Evolutionary conservation across 1,284 basidiomycete genomes (phyloP).

Genomic region (Cutaneotrichosporon spelunceum): DNA sequence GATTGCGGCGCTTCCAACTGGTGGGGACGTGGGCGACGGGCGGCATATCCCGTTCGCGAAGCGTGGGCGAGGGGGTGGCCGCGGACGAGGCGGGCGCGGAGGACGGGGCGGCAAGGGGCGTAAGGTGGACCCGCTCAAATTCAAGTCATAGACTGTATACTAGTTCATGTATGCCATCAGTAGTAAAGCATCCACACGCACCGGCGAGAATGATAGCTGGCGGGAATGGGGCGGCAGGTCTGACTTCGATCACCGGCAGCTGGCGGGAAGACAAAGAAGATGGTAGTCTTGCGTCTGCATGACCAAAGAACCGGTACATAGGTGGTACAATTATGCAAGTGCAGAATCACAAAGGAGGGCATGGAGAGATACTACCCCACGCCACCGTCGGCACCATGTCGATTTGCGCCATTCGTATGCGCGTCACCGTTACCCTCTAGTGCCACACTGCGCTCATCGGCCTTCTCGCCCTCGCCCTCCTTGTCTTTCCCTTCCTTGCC

Average conservation of each 20-base stretch:
- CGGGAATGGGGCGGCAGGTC: too few relatives aligned
- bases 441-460: background rate
- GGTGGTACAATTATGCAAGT: background rate
- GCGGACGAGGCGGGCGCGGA: constrained; percentile 31
- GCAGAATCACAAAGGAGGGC: background rate
- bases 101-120: constrained; percentile 32
- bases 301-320: background rate
- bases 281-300: too few relatives aligned
- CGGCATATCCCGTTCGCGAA: constrained; percentile 40
- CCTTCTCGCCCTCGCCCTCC: constrained; percentile 7
- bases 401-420: background rate
- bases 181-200: constrained; percentile 1
- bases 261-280: too few relatives aligned
- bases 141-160: constrained; percentile 24
- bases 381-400: background rate
- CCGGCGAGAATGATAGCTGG: too few relatives aligned
- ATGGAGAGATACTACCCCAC: background rate
- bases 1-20: constrained; percentile 58
- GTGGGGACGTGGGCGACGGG: constrained; percentile 38
- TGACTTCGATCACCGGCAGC: too few relatives aligned
- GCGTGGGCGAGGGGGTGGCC: constrained; percentile 33
- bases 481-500: constrained; percentile 10
- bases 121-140: constrained; percentile 50
- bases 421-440: background rate
- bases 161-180: constrained; percentile 12